Conservation (phyloP, 176 grass and related monocot species). For the Eragrostis nindensis region DNA sequence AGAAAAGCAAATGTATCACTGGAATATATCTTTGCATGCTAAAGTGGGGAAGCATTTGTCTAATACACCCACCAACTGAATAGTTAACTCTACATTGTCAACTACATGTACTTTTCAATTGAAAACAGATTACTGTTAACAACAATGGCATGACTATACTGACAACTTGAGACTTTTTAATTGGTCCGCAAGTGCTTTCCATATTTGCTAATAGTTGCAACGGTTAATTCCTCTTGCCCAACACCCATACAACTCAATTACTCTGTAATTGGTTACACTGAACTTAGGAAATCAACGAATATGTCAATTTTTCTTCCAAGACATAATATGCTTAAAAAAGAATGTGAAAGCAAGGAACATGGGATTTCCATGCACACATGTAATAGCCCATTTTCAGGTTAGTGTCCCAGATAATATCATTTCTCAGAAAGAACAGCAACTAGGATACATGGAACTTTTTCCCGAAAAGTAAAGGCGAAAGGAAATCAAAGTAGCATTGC, state of each 20-base stretch:
- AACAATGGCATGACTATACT: neutral
- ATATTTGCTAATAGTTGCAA: neutral
- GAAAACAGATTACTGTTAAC: neutral
- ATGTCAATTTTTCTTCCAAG: neutral
- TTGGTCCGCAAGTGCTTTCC: neutral
- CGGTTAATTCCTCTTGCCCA: neutral
- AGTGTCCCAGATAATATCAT: slow-evolving; percentile 36
- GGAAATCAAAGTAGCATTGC: slow-evolving; percentile 33
- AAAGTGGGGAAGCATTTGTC: slow-evolving; percentile 35
- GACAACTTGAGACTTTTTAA: neutral
- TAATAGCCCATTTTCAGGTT: slow-evolving; percentile 36
- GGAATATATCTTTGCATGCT: slow-evolving; percentile 29
- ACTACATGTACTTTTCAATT: slow-evolving; percentile 17
- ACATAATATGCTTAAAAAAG: neutral
- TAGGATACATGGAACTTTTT: slow-evolving; percentile 39
- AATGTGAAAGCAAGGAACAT: neutral
- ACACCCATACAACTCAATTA: neutral
- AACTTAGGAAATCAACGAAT: neutral
- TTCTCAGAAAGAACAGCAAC: slow-evolving; percentile 45
- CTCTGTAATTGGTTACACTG: neutral
- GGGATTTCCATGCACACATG: slow-evolving; percentile 36
- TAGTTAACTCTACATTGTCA: slow-evolving; percentile 8
- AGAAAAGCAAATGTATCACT: slow-evolving; percentile 8
- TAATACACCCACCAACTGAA: slow-evolving; percentile 22
- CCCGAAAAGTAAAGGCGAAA: slow-evolving; percentile 36